Evolutionary conservation across 495 filamentous ascomycete genomes (phyloP).

Genomic region (Xylaria longipes): DNA sequence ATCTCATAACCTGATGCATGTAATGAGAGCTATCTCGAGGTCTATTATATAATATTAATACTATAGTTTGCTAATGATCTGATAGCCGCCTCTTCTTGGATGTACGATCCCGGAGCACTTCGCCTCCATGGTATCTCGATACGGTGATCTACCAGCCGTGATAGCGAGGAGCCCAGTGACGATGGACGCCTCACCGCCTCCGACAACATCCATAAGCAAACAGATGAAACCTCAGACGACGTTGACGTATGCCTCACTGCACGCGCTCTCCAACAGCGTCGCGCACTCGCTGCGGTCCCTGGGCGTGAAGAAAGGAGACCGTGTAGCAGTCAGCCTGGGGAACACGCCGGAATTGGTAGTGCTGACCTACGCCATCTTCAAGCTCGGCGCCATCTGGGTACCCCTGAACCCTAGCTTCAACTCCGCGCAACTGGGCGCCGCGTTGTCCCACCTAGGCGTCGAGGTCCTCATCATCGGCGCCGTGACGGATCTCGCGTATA

Average conservation of each 20-base stretch:
- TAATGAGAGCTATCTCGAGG: not conserved
- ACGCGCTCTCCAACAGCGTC: conserved; percentile 76
- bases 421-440: conserved; percentile 74
- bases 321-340: conserved; percentile 84
- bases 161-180: conserved; percentile 48
- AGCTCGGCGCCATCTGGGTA: conserved; percentile 89
- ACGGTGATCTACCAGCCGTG: conserved; percentile 76
- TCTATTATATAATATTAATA: not conserved
- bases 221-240: conserved; percentile 43
- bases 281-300: conserved; percentile 73
- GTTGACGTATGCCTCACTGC: conserved; percentile 76
- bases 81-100: conserved; percentile 73
- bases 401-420: conserved; percentile 95
- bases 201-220: conserved; percentile 19
- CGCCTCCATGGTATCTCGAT: conserved; percentile 66
- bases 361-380: conserved; percentile 87
- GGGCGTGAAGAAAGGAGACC: conserved; percentile 83
- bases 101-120: conserved; percentile 87
- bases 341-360: conserved; percentile 84
- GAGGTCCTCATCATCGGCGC: conserved; percentile 81
- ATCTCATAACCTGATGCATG: not conserved
- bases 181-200: conserved; percentile 24
- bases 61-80: conserved; percentile 28
- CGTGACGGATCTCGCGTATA: conserved; percentile 85
- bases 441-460: conserved; percentile 75